These are phyloP conservation scores for Globisporangium cederbergense DNA, from an alignment of 352 stramenopile species.

Conservation along the genomic window DNA sequence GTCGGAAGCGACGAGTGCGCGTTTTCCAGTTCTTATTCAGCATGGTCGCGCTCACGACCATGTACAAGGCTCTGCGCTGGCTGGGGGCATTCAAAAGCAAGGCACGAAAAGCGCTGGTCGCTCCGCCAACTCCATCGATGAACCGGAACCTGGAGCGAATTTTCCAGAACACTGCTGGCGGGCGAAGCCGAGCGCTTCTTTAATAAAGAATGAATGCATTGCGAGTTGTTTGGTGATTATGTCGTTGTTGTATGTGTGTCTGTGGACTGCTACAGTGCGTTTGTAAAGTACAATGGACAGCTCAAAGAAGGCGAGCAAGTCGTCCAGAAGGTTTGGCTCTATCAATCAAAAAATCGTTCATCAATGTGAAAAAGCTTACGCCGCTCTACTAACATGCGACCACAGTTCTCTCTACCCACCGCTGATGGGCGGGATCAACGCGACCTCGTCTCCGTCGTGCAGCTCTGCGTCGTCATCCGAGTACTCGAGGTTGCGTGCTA, in stretches of 20 bases:
- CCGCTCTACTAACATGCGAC: not conserved
- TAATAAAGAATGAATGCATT: conserved; percentile 12
- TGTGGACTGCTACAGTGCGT: not conserved
- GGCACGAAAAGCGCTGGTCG: conserved; percentile 29
- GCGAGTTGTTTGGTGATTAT: not conserved
- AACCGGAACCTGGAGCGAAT: conserved; percentile 58
- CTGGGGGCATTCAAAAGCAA: conserved; percentile 41
- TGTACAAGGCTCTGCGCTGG: conserved; percentile 67
- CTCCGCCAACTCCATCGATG: conserved; percentile 25
- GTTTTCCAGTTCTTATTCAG: conserved; percentile 81
- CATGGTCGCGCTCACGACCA: conserved; percentile 40
- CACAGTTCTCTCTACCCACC: conserved; percentile 27
- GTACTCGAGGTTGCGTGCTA: conserved; percentile 79
- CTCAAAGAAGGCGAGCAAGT: not conserved
- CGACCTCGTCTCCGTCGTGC: conserved; percentile 69
- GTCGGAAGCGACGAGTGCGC: conserved; percentile 60
- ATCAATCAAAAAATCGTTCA: conserved; percentile 12
- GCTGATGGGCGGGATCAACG: conserved; percentile 82
- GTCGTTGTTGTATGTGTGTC: not conserved
- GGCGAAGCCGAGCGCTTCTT: conserved; percentile 13
- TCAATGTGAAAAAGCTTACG: not conserved
- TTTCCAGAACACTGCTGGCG: conserved; percentile 56
- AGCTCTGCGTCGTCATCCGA: conserved; percentile 43
- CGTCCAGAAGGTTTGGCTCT: not conserved
- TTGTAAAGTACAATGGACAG: conserved; percentile 6